These are phyloP conservation scores for Tuber microsphaerosporum DNA, from an alignment of 495 filamentous ascomycete genomes.

Conservation along the genomic window DNA sequence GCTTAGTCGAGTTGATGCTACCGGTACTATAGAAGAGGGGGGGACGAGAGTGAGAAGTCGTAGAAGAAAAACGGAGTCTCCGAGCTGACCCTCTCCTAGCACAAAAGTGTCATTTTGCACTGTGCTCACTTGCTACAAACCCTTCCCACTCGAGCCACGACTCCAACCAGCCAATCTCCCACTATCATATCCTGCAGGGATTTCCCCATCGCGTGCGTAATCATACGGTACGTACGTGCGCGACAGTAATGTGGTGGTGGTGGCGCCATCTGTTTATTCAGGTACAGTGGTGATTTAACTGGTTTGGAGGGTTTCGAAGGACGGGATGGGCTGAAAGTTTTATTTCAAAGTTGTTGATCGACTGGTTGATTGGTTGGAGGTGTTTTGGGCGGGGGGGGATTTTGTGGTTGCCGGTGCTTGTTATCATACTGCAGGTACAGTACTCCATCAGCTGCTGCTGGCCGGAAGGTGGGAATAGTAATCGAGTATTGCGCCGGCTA, in stretches of 20 bases:
- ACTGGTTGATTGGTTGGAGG: background rate
- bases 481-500: too few relatives aligned
- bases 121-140: background rate
- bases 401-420: background rate
- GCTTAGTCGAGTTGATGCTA: background rate
- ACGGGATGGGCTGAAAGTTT: slow-evolving; percentile 1
- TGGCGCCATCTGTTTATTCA: background rate
- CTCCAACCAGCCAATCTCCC: slow-evolving; percentile 2
- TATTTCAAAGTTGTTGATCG: background rate
- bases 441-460: too few relatives aligned
- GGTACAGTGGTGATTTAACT: background rate
- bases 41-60: background rate
- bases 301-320: background rate
- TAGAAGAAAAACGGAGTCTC: background rate
- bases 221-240: background rate
- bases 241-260: background rate
- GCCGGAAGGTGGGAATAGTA: too few relatives aligned
- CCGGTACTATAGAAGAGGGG: too few relatives aligned
- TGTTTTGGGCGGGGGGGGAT: background rate
- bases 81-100: background rate
- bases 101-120: background rate
- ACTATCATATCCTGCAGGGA: background rate
- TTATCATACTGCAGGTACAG: too few relatives aligned
- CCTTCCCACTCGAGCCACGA: slow-evolving; percentile 1
- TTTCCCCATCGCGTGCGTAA: background rate